Conservation (phyloP, 106 monocot species). For the Apostasia ramifera region DNA sequence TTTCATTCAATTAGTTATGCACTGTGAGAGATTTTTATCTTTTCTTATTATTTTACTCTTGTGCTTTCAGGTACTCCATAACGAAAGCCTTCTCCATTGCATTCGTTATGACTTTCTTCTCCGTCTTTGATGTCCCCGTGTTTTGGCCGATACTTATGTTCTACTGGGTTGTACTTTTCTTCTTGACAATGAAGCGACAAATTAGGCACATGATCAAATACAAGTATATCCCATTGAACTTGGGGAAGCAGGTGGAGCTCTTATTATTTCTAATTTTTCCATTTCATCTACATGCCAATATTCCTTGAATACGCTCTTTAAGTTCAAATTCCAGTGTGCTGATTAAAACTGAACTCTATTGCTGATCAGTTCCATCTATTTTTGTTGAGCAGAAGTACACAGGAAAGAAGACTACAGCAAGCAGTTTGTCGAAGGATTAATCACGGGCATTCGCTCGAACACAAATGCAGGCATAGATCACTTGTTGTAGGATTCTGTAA, state of each 20-base stretch:
- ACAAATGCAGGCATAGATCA: too few relatives aligned
- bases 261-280: neutral
- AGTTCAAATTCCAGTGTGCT: too few relatives aligned
- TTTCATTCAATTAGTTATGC: too few relatives aligned
- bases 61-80: slow-evolving; percentile 55
- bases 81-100: slow-evolving; percentile 66
- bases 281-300: too few relatives aligned
- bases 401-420: neutral
- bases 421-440: neutral
- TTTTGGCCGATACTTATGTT: slow-evolving; percentile 80
- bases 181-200: slow-evolving; percentile 73
- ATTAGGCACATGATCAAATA: slow-evolving; percentile 78
- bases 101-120: slow-evolving; percentile 78
- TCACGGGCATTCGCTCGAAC: too few relatives aligned
- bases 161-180: slow-evolving; percentile 75
- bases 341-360: too few relatives aligned
- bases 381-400: neutral
- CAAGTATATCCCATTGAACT: slow-evolving; percentile 51
- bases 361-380: too few relatives aligned
- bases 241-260: slow-evolving; percentile 56
- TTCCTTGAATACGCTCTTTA: too few relatives aligned
- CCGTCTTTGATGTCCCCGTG: slow-evolving; percentile 75
- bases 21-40: too few relatives aligned
- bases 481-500: too few relatives aligned
- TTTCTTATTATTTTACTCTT: neutral